Conservation (phyloP, 495 filamentous ascomycete species). For the Penicillium salamii region DNA sequence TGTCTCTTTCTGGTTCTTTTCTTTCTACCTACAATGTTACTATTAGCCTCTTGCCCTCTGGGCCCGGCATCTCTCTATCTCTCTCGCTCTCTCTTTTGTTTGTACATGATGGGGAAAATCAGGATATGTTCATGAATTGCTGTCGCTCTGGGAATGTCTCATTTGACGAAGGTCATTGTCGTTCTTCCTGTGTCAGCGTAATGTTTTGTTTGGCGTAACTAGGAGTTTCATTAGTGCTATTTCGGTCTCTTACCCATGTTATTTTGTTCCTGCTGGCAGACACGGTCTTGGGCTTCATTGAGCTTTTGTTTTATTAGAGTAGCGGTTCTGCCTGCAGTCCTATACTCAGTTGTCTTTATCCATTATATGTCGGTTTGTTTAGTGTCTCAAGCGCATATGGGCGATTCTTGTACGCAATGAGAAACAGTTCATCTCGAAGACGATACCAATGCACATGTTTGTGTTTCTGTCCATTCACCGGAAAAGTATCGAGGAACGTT, state of each 20-base stretch:
- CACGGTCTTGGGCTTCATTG: background rate
- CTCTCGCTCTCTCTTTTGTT: slow-evolving; percentile 7
- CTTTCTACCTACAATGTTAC: slow-evolving; percentile 14
- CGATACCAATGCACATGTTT: too few species aligned
- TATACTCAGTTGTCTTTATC: background rate
- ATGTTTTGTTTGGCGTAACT: slow-evolving; percentile 9
- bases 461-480: too few species aligned
- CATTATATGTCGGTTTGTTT: too few species aligned
- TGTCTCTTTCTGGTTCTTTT: slow-evolving; percentile 10
- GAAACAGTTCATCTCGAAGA: too few species aligned
- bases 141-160: slow-evolving; percentile 3
- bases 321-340: too few species aligned
- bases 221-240: slow-evolving; percentile 11
- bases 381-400: too few species aligned
- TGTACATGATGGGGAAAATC: slow-evolving; percentile 34
- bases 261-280: background rate
- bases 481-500: background rate
- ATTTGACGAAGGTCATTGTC: slow-evolving; percentile 3
- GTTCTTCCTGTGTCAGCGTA: slow-evolving; percentile 13
- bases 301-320: background rate
- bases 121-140: slow-evolving; percentile 17
- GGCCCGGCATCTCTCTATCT: slow-evolving; percentile 1
- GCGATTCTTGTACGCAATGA: too few species aligned
- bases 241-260: slow-evolving; percentile 4
- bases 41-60: slow-evolving; percentile 6